Evolutionary conservation across 768 basidiomycete species (phyloP).

Genomic region (Tricholoma sp.): DNA sequence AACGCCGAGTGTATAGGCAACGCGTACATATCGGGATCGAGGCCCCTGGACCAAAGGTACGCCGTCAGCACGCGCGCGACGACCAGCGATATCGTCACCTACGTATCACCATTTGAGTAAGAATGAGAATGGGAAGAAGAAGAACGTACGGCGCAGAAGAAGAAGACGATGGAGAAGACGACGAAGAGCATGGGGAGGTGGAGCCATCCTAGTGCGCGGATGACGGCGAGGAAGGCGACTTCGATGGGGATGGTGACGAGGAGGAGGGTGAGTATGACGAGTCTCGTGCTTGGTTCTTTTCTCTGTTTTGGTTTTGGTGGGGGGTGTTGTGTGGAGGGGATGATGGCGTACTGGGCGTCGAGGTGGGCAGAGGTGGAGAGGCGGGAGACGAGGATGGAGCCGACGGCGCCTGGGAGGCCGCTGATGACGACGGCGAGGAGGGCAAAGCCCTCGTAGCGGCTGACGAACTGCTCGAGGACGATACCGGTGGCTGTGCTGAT

Average conservation of each 20-base stretch:
- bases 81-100: slow-evolving; percentile 70
- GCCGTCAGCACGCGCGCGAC: slow-evolving; percentile 65
- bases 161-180: slow-evolving; percentile 61
- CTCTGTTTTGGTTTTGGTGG: not conserved
- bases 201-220: slow-evolving; percentile 74
- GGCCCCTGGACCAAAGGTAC: slow-evolving; percentile 69
- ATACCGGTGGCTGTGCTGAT: slow-evolving; percentile 88
- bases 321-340: not conserved
- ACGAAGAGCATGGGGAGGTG: slow-evolving; percentile 65
- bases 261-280: slow-evolving; percentile 67
- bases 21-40: slow-evolving; percentile 91
- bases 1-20: slow-evolving; percentile 89
- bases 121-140: not conserved
- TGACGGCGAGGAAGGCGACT: slow-evolving; percentile 63
- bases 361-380: slow-evolving; percentile 82
- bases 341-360: not conserved
- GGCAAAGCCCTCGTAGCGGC: slow-evolving; percentile 82
- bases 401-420: slow-evolving; percentile 85
- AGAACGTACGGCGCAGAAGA: slow-evolving; percentile 68
- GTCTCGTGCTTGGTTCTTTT: slow-evolving; percentile 35
- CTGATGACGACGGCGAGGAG: slow-evolving; percentile 85
- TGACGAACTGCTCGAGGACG: slow-evolving; percentile 86
- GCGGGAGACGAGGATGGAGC: slow-evolving; percentile 87
- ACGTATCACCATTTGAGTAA: not conserved
- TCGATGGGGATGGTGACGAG: slow-evolving; percentile 78